Evolutionary conservation across 768 basidiomycete species (phyloP).

Genomic region (Serendipita indica): DNA sequence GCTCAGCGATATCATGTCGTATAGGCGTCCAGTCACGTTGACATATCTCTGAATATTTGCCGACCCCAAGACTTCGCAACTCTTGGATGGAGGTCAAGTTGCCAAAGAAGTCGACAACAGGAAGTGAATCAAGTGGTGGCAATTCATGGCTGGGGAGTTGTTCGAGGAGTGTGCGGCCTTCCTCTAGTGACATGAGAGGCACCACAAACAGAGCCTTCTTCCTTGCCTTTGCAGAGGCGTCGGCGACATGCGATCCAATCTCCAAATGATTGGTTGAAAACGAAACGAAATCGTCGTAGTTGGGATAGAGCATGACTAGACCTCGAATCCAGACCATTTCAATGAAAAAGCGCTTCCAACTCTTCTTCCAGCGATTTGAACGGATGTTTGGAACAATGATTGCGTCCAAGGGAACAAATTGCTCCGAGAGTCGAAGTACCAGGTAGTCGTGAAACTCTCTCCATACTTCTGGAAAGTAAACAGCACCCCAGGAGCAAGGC

Average conservation of each 20-base stretch:
- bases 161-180: slow-evolving; percentile 29
- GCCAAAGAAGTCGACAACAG: slow-evolving; percentile 57
- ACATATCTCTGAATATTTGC: too few species aligned
- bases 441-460: slow-evolving; percentile 74
- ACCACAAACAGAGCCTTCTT: slow-evolving; percentile 52
- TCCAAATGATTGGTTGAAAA: slow-evolving; percentile 87
- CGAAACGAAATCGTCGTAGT: slow-evolving; percentile 53
- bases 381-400: slow-evolving; percentile 58
- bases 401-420: slow-evolving; percentile 24
- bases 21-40: too few species aligned
- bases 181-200: slow-evolving; percentile 46
- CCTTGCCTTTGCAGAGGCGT: slow-evolving; percentile 32
- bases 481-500: slow-evolving; percentile 84
- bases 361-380: slow-evolving; percentile 65
- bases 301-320: slow-evolving; percentile 82
- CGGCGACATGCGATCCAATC: slow-evolving; percentile 63
- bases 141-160: slow-evolving; percentile 43
- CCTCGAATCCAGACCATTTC: slow-evolving; percentile 70
- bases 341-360: slow-evolving; percentile 86
- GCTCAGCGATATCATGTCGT: too few species aligned
- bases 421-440: slow-evolving; percentile 48
- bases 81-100: slow-evolving; percentile 24
- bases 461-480: slow-evolving; percentile 85
- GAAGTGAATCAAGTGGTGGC: slow-evolving; percentile 40
- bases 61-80: slow-evolving; percentile 19